Base-by-base conservation (phyloP, 345 rosid species). In the Clausena lansium region DNA sequence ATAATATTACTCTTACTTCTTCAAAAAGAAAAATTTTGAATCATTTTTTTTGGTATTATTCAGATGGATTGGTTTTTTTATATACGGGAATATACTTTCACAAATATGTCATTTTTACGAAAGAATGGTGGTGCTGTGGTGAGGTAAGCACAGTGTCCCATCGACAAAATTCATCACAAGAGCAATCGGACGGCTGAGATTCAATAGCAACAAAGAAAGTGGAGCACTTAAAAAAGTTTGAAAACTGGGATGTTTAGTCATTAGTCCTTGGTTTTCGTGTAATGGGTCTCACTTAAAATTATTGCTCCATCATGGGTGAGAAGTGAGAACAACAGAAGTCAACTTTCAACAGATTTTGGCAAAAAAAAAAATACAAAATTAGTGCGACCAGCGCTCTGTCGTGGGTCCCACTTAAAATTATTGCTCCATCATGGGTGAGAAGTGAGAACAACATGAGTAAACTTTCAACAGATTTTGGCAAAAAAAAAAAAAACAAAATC, bases 401-500 rank as follows among this genome's bases (percentile, higher is more conserved):
- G n/a, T n/a, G n/a, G n/a, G 76, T 24, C 79, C 64, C 74, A 64
- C 65, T 10, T 9, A 2, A n/a, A 60, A 68, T 65, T 24, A 77
- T 79, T 76, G 68, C n/a, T 35, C 68, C 22, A 76, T 63, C 65
- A 77, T 73, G 15, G 55, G 8, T 20, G 60, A 54, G 10, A 25
- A 25, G 59, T 25, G 24, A 33, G 25, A 24, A 13, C 20, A 9
- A 36, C 25, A 54, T 10, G 8, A 58, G 84, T 82, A 82, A 78
- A 78, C 82, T 82, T 75, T 79, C 6, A 71, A 45, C 74, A 78
- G 45, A 64, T 28, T 41, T 39, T 30, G 57, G 57, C 22, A n/a
- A 52, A 52, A 52, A 13, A 45, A 45, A 30, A 30, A 30, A 30
- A n/a, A n/a, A 30, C 2, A 30, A 30, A 30, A 30, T n/a, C n/a